Evolutionary conservation across 1,139 yeast genomes (phyloP).

Genomic region (Yarrowia galli): DNA sequence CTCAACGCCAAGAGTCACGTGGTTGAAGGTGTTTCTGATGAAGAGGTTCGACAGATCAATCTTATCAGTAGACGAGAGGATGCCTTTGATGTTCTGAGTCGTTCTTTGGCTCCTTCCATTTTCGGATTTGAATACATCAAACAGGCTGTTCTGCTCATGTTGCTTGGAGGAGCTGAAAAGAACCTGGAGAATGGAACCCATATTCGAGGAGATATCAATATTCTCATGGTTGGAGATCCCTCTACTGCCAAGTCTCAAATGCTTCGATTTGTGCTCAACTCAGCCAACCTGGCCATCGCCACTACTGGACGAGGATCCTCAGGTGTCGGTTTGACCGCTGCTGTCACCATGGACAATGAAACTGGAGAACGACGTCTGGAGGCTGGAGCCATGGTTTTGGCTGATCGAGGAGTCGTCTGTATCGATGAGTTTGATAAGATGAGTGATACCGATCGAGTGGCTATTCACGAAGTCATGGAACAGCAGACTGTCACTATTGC

Average conservation of each 20-base stretch:
- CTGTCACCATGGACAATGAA: conserved; percentile 94
- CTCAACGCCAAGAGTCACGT: conserved; percentile 68
- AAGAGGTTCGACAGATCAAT: conserved; percentile 87
- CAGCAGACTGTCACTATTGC: conserved; percentile 99
- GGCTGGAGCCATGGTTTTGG: conserved; percentile 99
- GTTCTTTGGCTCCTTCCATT: conserved; percentile 93
- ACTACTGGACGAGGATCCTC: conserved; percentile 99
- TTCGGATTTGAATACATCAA: conserved; percentile 93
- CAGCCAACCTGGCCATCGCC: conserved; percentile 94
- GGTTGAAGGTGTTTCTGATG: conserved; percentile 70
- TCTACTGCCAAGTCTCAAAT: conserved; percentile 98
- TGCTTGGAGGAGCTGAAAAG: conserved; percentile 93
- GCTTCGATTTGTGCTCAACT: conserved; percentile 89
- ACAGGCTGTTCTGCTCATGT: conserved; percentile 88
- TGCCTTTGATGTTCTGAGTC: conserved; percentile 79
- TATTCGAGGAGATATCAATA: conserved; percentile 95
- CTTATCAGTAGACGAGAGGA: conserved; percentile 71
- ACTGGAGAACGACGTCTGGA: conserved; percentile 96
- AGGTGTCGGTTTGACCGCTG: conserved; percentile 99
- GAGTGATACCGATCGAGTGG: conserved; percentile 96
- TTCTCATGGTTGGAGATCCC: conserved; percentile 98
- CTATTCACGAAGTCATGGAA: conserved; percentile 99
- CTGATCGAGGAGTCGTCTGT: conserved; percentile 97
- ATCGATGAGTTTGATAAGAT: conserved; percentile 98
- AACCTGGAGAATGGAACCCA: conserved; percentile 95